These are phyloP conservation scores for Erucastrum elatum DNA, from an alignment of 345 rosid species.

Conservation along the genomic window DNA sequence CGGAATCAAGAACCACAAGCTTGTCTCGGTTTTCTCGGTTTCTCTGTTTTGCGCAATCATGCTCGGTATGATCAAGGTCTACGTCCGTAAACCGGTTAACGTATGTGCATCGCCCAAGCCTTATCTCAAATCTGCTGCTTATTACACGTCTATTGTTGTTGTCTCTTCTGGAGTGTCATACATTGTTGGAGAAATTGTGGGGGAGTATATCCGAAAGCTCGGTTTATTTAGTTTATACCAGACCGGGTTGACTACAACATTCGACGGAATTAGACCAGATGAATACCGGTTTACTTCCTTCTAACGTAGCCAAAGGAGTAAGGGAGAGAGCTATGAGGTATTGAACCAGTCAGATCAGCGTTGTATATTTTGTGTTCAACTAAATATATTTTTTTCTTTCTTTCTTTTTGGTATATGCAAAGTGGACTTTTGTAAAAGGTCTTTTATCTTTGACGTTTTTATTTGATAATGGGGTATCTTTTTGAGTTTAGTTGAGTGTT, in stretches of 20 bases:
- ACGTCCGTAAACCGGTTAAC: slow-evolving; percentile 42
- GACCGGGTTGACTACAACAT: neutral
- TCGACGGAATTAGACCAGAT: neutral
- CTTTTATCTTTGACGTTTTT: neutral
- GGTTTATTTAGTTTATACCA: slow-evolving; percentile 43
- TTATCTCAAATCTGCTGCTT: slow-evolving; percentile 49
- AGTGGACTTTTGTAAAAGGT: slow-evolving; percentile 2
- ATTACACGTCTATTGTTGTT: slow-evolving; percentile 47
- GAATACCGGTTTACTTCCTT: slow-evolving; percentile 21
- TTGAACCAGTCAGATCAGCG: neutral
- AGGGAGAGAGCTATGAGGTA: neutral
- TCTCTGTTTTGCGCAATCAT: slow-evolving; percentile 62
- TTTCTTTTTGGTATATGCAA: slow-evolving; percentile 8
- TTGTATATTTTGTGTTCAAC: slow-evolving; percentile 7
- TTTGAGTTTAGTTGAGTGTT: neutral
- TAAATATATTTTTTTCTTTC: neutral
- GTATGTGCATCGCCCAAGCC: slow-evolving; percentile 41
- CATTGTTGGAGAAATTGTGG: slow-evolving; percentile 51
- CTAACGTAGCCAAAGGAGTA: slow-evolving; percentile 1
- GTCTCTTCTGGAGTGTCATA: slow-evolving; percentile 61
- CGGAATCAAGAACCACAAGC: slow-evolving; percentile 54
- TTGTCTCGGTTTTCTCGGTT: slow-evolving; percentile 52
- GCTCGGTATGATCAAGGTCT: slow-evolving; percentile 70
- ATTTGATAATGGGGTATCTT: neutral
- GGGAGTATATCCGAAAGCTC: slow-evolving; percentile 46